A percentile compares a stretch with the other conserved stretches of the same genome.
Evolutionary conservation across 495 filamentous ascomycete species (phyloP).

Genomic region (Tuber aestivum): DNA sequence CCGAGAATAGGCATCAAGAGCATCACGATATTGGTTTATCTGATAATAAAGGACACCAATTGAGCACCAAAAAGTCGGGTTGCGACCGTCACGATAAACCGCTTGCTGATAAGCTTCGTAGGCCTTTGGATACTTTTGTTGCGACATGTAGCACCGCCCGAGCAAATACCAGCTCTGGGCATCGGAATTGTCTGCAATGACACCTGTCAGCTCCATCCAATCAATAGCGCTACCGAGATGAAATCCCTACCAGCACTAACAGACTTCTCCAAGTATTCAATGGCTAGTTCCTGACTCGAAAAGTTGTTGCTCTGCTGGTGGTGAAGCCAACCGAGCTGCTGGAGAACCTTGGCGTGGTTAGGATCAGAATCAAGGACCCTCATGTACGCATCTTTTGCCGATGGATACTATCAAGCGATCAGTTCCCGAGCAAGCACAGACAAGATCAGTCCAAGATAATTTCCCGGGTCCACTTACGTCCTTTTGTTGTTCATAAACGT

Average conservation of each 20-base stretch:
- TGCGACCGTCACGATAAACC: slow-evolving; percentile 95
- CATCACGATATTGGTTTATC: slow-evolving; percentile 99
- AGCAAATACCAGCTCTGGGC: slow-evolving; percentile 99
- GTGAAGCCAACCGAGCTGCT: slow-evolving; percentile 96
- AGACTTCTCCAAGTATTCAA: slow-evolving; percentile 96
- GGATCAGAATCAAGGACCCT: slow-evolving; percentile 92
- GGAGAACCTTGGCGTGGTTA: slow-evolving; percentile 94
- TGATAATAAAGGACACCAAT: slow-evolving; percentile 99
- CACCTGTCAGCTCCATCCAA: slow-evolving; percentile 39
- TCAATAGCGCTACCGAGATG: slow-evolving; percentile 15
- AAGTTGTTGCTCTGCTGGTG: slow-evolving; percentile 90
- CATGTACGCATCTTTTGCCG: slow-evolving; percentile 83
- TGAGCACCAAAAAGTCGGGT: slow-evolving; percentile 99
- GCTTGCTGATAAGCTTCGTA: slow-evolving; percentile 99
- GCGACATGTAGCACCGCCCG: slow-evolving; percentile 98
- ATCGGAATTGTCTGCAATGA: slow-evolving; percentile 72
- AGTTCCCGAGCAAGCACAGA: slow-evolving; percentile 17
- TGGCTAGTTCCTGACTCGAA: slow-evolving; percentile 86
- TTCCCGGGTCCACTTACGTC: slow-evolving; percentile 60
- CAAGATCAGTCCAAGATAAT: slow-evolving; percentile 27
- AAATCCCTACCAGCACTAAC: slow-evolving; percentile 72
- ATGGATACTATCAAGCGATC: slow-evolving; percentile 64
- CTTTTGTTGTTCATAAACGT: slow-evolving; percentile 98
- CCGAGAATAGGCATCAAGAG: slow-evolving; percentile 95
- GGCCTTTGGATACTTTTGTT: slow-evolving; percentile 97